These are phyloP conservation scores for Penicillium sclerotiorum DNA, from an alignment of 2,329 filamentous ascomycete genomes.

Conservation along the genomic window DNA sequence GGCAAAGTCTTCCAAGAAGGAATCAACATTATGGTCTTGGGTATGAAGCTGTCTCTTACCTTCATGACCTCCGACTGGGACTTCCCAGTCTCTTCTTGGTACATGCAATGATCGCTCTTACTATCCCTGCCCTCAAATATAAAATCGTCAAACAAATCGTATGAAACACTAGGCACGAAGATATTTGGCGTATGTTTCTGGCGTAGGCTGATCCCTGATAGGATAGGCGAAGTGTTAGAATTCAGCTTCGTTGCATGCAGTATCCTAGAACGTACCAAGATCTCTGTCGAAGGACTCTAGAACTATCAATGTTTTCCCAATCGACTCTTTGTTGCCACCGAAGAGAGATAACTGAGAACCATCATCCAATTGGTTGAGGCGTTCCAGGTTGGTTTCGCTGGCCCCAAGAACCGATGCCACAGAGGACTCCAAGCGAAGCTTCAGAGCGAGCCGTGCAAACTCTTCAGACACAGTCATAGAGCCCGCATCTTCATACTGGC, in stretches of 20 bases:
- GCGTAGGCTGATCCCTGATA: constrained; percentile 19
- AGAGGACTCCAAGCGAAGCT: constrained; percentile 54
- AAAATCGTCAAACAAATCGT: constrained; percentile 11
- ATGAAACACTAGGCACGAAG: constrained; percentile 19
- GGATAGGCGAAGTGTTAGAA: background rate
- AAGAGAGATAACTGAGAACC: constrained; percentile 54
- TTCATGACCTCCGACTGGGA: constrained; percentile 8
- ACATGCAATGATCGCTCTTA: constrained; percentile 17
- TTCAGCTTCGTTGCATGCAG: constrained; percentile 23
- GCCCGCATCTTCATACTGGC: background rate
- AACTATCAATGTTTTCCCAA: constrained; percentile 38
- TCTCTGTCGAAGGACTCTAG: constrained; percentile 63
- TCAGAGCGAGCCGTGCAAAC: constrained; percentile 41
- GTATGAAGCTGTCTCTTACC: constrained; percentile 14
- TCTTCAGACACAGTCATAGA: constrained; percentile 28
- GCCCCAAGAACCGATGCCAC: constrained; percentile 46
- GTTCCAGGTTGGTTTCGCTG: constrained; percentile 53
- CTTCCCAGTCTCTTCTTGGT: constrained; percentile 4
- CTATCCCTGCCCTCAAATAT: constrained; percentile 2
- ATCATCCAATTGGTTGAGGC: constrained; percentile 65
- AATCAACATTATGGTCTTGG: no score
- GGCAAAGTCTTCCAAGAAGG: no score
- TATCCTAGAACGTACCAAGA: constrained; percentile 52
- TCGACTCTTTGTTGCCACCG: constrained; percentile 27
- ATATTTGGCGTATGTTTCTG: constrained; percentile 15